Evolutionary conservation across 2,329 filamentous ascomycete species (phyloP).

Genomic region (Colletotrichum musicola): DNA sequence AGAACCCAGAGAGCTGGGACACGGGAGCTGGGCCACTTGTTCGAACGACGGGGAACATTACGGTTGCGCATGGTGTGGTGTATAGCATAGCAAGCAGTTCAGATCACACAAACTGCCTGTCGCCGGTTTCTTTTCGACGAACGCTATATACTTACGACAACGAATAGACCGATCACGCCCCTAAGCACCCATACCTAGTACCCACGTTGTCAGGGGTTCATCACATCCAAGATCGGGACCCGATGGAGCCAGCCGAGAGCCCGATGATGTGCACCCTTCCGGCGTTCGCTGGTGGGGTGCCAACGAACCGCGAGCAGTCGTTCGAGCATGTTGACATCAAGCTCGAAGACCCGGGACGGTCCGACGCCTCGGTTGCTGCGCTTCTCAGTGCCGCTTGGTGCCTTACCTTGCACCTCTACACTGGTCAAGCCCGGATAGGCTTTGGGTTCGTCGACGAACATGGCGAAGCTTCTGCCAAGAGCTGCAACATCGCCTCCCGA

Average conservation of each 20-base stretch:
- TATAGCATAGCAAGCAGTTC: background rate
- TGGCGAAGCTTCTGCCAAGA: background rate
- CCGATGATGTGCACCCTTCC: background rate
- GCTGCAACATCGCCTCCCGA: background rate
- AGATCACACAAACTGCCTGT: no score
- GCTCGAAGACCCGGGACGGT: background rate
- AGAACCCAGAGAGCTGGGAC: background rate
- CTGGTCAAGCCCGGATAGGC: background rate
- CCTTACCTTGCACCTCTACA: slow-evolving; percentile 9
- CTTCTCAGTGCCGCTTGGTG: background rate
- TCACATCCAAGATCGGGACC: background rate
- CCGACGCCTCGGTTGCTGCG: background rate
- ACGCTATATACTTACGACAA: background rate
- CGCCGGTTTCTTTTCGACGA: background rate
- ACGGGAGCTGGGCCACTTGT: background rate
- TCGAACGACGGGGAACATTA: background rate
- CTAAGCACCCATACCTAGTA: background rate
- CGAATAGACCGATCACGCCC: no score
- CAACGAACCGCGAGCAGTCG: background rate
- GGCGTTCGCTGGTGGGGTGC: background rate
- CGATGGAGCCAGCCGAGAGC: background rate
- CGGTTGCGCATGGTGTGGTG: background rate
- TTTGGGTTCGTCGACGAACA: background rate
- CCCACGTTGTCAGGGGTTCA: background rate
- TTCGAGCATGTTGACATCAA: background rate